A percentile compares a stretch with the other conserved stretches of the same genome.
These are phyloP conservation scores for Fusarium pseudoanthophilum DNA, from an alignment of 2,329 filamentous ascomycete species.

Conservation along the genomic window DNA sequence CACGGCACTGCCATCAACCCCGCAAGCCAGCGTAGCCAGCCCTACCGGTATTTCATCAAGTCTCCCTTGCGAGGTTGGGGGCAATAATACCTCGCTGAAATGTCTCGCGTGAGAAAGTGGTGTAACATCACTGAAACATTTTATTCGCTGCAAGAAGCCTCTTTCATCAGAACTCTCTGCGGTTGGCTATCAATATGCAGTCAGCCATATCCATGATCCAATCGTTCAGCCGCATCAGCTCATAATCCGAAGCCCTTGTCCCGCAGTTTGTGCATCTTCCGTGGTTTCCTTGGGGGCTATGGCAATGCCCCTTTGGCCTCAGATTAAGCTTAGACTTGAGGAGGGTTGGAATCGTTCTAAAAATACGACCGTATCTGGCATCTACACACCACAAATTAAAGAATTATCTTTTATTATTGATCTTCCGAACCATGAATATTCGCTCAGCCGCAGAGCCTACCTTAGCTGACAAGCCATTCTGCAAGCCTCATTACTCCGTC, in stretches of 20 bases:
- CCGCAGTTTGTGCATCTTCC: background rate
- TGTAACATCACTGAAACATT: background rate
- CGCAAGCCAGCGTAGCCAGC: background rate
- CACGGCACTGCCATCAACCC: background rate
- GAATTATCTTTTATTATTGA: too few species aligned
- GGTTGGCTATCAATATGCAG: background rate
- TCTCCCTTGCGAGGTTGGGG: background rate
- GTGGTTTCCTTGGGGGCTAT: background rate
- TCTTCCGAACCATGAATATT: background rate
- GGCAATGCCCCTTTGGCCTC: background rate
- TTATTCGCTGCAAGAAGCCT: background rate
- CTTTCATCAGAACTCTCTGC: background rate
- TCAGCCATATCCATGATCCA: background rate
- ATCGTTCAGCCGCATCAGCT: background rate
- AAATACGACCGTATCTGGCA: background rate
- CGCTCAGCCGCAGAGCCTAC: conserved; percentile 3
- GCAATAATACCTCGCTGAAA: background rate
- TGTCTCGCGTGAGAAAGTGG: background rate
- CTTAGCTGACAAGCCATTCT: background rate
- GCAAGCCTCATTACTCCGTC: background rate
- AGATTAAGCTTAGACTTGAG: background rate
- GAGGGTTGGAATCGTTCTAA: background rate
- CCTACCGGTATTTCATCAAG: background rate
- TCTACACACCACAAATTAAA: fast-evolving
- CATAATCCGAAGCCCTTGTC: background rate